Evolutionary conservation across 176 grass and related monocot genomes (phyloP), one percentile per base, ranked within the genome.

Genomic region (Pontederia crassipes): DNA sequence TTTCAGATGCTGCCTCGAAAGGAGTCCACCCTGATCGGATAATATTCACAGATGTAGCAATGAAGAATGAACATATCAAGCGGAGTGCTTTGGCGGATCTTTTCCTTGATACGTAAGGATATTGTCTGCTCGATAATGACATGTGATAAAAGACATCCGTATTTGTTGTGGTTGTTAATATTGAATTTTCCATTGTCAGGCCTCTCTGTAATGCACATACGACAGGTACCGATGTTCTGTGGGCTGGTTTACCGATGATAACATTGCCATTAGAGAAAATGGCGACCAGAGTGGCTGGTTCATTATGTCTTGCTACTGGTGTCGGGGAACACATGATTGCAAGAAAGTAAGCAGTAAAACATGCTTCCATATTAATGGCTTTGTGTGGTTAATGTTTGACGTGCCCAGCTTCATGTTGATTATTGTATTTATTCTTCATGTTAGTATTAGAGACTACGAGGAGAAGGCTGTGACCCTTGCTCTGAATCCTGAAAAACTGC

Each of bases 281-380:
- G 89, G 89, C 89, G 20, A 95, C 89, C 20, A 85, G 89, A 65
- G 89, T 95, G 62, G 89, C 89, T 69, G 89, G 89, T 77, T 95
- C 89, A 14, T 65, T 95, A 15, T 95, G 89, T 50, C 50, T 82
- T 28, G 75, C 89, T 10, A 85, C 89, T 2, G 85, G 85, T 50
- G 67, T 95, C 12, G 89, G 85, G 24, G 85, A 95, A 15, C 78
- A 95, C 53, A 95, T 95, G 89, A 78, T 95, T 80, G 89, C 81
- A 68, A 65, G 28, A 58, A 89, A 85, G 89, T 80, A 77, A 74
- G 28, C 72, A n/a, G 6, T 40, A 40, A 40, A 40, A 3, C 32
- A 4, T 40, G 2, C 6, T 7, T 35, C 9, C 0, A 17, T 10
- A 65, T 29, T 45, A 10, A 61, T 28, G 45, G 14, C 54, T 40